Evolutionary conservation across 495 filamentous ascomycete species (phyloP).

Genomic region (Penicillium maclennaniae): DNA sequence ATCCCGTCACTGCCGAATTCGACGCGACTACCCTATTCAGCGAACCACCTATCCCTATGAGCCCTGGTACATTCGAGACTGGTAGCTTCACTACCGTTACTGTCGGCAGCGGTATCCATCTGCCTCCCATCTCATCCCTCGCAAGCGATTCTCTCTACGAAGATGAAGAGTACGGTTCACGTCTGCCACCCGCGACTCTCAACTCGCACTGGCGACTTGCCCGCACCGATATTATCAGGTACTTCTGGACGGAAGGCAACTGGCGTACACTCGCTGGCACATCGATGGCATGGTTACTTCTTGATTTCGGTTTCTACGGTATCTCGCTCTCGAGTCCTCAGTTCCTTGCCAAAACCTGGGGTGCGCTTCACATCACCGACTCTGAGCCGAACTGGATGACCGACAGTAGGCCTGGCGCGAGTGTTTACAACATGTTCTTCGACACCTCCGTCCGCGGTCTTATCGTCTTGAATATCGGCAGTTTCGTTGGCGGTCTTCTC

Average conservation of each 20-base stretch:
- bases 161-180: slow-evolving; percentile 16
- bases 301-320: slow-evolving; percentile 57
- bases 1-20: slow-evolving; percentile 44
- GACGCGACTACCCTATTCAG: slow-evolving; percentile 41
- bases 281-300: slow-evolving; percentile 45
- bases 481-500: slow-evolving; percentile 42
- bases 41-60: slow-evolving; percentile 12
- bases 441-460: slow-evolving; percentile 37
- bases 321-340: slow-evolving; percentile 48
- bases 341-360: slow-evolving; percentile 43
- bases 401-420: slow-evolving; percentile 25
- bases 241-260: slow-evolving; percentile 50
- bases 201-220: slow-evolving; percentile 44
- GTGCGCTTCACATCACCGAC: slow-evolving; percentile 29
- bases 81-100: slow-evolving; percentile 4
- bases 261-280: slow-evolving; percentile 50
- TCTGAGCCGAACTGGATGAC: slow-evolving; percentile 38
- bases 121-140: slow-evolving; percentile 25
- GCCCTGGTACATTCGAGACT: slow-evolving; percentile 12
- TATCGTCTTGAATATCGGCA: slow-evolving; percentile 43
- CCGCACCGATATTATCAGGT: slow-evolving; percentile 41
- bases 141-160: slow-evolving; percentile 24
- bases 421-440: slow-evolving; percentile 39
- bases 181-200: slow-evolving; percentile 34
- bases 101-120: slow-evolving; percentile 17